Conservation (phyloP, 1,284 basidiomycete species). For the Rhodotorula sp. region DNA sequence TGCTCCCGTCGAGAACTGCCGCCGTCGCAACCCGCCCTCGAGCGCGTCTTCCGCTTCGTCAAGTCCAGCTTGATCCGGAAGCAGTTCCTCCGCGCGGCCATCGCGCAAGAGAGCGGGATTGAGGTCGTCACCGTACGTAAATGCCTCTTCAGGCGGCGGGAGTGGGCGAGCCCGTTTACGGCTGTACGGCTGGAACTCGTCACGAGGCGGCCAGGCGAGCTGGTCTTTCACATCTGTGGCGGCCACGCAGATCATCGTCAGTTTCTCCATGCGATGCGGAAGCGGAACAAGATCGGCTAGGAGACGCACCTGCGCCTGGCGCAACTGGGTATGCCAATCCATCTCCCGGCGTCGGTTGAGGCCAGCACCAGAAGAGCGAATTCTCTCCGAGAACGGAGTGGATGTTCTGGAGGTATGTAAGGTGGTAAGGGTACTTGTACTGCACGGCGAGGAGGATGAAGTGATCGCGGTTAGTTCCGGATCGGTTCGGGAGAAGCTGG, state of each 20-base stretch:
- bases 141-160: slow-evolving; percentile 58
- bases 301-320: slow-evolving; percentile 72
- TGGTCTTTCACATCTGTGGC: slow-evolving; percentile 50
- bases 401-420: slow-evolving; percentile 71
- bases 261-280: not conserved
- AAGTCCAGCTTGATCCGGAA: not conserved
- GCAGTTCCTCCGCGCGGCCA: not conserved
- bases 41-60: not conserved
- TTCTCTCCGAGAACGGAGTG: slow-evolving; percentile 72
- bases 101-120: slow-evolving; percentile 16
- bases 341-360: slow-evolving; percentile 61
- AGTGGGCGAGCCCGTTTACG: slow-evolving; percentile 22
- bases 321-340: slow-evolving; percentile 76
- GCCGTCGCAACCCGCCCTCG: not conserved
- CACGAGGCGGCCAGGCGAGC: slow-evolving; percentile 57
- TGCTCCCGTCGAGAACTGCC: not conserved
- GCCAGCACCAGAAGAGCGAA: slow-evolving; percentile 78
- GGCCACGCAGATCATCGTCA: not conserved
- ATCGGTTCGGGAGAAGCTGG: not conserved
- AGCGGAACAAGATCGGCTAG: not conserved
- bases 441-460: slow-evolving; percentile 44
- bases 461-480: too few relatives aligned
- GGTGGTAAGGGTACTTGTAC: slow-evolving; percentile 88
- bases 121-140: slow-evolving; percentile 73
- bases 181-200: slow-evolving; percentile 49